Conservation (phyloP, 768 basidiomycete species). For the Pisolithus albus region DNA sequence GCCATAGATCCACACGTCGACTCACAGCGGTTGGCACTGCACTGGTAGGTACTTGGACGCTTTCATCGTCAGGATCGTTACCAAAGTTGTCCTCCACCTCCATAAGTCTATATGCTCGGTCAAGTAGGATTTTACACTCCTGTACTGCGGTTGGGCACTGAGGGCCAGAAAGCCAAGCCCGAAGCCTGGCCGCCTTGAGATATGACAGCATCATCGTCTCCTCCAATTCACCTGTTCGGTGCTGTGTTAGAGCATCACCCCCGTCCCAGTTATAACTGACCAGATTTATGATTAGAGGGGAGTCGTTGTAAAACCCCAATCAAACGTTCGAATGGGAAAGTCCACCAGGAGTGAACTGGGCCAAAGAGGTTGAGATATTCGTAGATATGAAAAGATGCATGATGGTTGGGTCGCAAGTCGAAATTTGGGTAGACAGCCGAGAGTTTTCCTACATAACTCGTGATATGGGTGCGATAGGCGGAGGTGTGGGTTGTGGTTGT, state of each 20-base stretch:
- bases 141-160: constrained; percentile 5
- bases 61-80: neutral
- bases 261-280: constrained; percentile 8
- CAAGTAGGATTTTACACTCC: constrained; percentile 4
- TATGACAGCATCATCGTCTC: constrained; percentile 8
- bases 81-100: neutral
- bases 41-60: neutral
- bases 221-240: constrained; percentile 5
- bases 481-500: constrained; percentile 3
- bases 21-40: neutral
- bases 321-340: constrained; percentile 31
- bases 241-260: constrained; percentile 2
- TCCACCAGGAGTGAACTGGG: constrained; percentile 33
- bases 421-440: constrained; percentile 14
- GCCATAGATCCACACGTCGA: no score
- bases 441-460: constrained; percentile 13
- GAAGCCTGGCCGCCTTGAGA: constrained; percentile 10
- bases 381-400: constrained; percentile 25
- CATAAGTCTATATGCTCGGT: neutral
- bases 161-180: constrained; percentile 1
- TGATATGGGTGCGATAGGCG: constrained; percentile 11
- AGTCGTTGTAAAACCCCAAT: constrained; percentile 33
- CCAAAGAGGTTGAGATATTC: constrained; percentile 31
- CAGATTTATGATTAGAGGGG: constrained; percentile 26
- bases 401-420: constrained; percentile 20